Evolutionary conservation across 2,329 filamentous ascomycete species (phyloP).

Genomic region (Claviceps capensis): DNA sequence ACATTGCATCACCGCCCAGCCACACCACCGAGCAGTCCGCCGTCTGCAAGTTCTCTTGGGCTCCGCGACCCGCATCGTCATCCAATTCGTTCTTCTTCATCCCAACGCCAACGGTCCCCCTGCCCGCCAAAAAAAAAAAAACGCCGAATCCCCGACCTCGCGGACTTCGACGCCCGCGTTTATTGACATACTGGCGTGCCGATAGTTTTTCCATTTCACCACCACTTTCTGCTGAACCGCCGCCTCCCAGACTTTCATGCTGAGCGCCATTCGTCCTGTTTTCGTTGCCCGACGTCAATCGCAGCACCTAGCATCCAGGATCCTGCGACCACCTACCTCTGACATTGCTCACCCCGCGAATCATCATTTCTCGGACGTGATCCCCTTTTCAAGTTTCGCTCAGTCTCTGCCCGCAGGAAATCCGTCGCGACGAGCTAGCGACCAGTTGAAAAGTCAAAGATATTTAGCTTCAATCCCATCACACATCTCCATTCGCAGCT

Average conservation of each 20-base stretch:
- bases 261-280: no score
- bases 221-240: no score
- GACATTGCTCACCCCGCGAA: not conserved
- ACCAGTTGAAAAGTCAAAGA: not conserved
- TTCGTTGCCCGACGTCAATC: not conserved
- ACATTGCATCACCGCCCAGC: not conserved
- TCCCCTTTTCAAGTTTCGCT: not conserved
- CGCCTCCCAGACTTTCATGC: no score
- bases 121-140: no score
- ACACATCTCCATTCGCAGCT: not conserved
- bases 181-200: no score
- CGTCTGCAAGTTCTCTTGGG: not conserved
- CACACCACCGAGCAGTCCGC: no score
- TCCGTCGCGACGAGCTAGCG: not conserved
- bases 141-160: conserved; percentile 1
- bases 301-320: not conserved
- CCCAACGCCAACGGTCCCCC: not conserved
- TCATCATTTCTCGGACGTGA: not conserved
- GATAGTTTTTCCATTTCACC: no score
- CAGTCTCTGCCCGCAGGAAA: not conserved
- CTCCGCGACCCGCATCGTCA: conserved; percentile 6
- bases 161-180: not conserved
- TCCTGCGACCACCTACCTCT: not conserved
- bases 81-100: not conserved
- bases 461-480: not conserved